These are phyloP conservation scores for Pleurotus cornucopiae DNA, from an alignment of 768 basidiomycete species.

Conservation along the genomic window DNA sequence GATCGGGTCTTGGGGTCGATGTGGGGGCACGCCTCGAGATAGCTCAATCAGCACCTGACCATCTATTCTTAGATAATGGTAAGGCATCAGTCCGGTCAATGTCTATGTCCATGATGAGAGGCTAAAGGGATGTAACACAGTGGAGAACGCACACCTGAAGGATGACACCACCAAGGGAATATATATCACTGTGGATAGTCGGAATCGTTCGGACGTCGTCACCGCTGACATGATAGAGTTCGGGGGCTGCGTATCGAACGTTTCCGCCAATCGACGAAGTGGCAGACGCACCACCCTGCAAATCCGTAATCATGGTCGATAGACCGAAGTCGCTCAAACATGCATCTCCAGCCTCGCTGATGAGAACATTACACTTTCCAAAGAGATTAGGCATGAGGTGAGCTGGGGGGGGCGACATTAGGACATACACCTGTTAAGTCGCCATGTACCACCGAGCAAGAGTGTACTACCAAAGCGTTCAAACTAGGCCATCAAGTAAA, in stretches of 20 bases:
- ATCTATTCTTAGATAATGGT: conserved; percentile 7
- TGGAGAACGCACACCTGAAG: conserved; percentile 6
- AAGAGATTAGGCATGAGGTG: not conserved
- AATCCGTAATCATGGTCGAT: conserved; percentile 19
- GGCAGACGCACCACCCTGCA: conserved; percentile 17
- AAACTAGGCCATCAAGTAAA: not conserved
- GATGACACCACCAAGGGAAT: conserved; percentile 13
- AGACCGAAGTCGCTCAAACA: conserved; percentile 34
- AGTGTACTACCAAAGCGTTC: conserved; percentile 12
- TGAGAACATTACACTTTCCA: conserved; percentile 29
- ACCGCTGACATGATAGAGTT: conserved; percentile 16
- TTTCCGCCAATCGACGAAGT: conserved; percentile 24
- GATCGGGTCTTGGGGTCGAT: not conserved
- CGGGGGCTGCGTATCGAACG: conserved; percentile 30
- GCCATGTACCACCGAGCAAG: conserved; percentile 22
- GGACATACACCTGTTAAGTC: conserved; percentile 27
- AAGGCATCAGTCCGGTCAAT: conserved; percentile 7
- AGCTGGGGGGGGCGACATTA: not conserved
- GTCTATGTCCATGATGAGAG: not conserved
- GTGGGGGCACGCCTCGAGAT: not conserved
- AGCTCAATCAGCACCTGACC: conserved; percentile 2
- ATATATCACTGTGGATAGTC: conserved; percentile 9
- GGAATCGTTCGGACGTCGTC: not conserved
- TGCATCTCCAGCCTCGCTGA: conserved; percentile 24
- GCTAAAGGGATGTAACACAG: not conserved